Evolutionary conservation across 108 stramenopile genomes (phyloP).

Genomic region (Nannochloropsis salina): DNA sequence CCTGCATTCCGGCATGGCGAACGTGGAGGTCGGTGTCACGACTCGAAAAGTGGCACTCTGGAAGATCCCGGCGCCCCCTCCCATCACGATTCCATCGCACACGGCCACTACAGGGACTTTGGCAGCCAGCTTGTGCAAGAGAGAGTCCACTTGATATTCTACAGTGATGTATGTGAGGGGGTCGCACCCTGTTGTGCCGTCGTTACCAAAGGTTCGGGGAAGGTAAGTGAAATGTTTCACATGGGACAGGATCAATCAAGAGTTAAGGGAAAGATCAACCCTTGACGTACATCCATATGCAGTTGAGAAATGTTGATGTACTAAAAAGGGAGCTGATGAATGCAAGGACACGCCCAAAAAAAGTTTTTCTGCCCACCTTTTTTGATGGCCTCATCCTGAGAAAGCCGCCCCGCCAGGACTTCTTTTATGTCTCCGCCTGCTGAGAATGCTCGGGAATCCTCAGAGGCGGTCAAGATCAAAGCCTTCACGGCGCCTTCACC

Average conservation of each 20-base stretch:
- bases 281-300: not conserved
- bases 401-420: not conserved
- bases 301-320: not conserved
- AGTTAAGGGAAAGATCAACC: not conserved
- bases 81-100: slow-evolving; percentile 5
- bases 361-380: not conserved
- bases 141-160: not conserved
- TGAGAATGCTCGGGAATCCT: slow-evolving; percentile 3
- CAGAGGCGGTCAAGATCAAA: not conserved
- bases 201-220: not conserved
- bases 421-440: slow-evolving; percentile 8
- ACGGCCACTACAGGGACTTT: not conserved
- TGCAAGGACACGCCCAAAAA: not conserved
- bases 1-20: not conserved
- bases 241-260: not conserved
- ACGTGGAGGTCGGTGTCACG: not conserved
- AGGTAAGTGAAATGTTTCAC: not conserved
- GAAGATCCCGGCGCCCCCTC: not conserved
- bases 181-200: not conserved
- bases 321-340: not conserved
- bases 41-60: not conserved
- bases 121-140: not conserved
- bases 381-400: not conserved
- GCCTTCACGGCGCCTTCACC: not conserved
- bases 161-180: slow-evolving; percentile 10